phyloP scores from a whole-genome alignment of 345 rosid species.

The Eucalyptus regnans region DNA sequence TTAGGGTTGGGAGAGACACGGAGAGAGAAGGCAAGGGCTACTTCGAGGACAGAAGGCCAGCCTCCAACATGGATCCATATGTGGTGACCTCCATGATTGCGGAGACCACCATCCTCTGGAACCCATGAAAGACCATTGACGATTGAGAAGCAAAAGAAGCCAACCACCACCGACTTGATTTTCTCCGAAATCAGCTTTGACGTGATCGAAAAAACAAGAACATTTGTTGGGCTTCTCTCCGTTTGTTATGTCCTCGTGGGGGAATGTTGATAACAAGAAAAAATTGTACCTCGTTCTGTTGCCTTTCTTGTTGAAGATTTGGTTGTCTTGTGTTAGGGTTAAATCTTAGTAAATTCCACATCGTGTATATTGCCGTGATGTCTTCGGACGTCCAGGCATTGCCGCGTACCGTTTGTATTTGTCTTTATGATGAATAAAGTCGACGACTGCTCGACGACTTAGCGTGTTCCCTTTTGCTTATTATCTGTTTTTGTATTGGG shows the following conservation, averaged over 20 bases:
- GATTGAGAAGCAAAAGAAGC: background rate
- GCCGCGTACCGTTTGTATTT: background rate
- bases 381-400: background rate
- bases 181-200: background rate
- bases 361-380: background rate
- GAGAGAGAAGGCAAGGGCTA: conserved; percentile 24
- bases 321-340: background rate
- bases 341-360: background rate
- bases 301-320: background rate
- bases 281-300: background rate
- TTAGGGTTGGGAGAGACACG: conserved; percentile 23
- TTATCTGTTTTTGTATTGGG: background rate
- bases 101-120: conserved; percentile 20
- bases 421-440: background rate
- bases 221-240: background rate
- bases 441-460: background rate
- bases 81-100: conserved; percentile 28
- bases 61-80: conserved; percentile 34
- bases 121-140: background rate
- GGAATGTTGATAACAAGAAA: background rate
- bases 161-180: background rate
- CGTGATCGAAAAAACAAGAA: background rate
- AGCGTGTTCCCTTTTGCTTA: background rate
- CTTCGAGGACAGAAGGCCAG: conserved; percentile 28
- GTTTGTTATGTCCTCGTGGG: background rate